Evolutionary conservation across 345 rosid species (phyloP).

Genomic region (Leavenworthia alabamica): DNA sequence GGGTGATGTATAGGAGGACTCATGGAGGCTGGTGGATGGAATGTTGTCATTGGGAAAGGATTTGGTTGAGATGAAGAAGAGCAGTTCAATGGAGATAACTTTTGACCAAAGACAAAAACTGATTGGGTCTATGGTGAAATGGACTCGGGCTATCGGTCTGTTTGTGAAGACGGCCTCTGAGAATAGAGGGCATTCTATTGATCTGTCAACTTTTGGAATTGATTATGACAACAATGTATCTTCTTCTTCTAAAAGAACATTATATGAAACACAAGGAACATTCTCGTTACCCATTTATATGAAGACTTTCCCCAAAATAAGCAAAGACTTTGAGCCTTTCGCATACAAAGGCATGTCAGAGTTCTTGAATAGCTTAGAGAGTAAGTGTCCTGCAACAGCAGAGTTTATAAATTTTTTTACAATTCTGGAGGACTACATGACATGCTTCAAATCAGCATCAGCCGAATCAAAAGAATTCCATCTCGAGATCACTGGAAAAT

Average conservation of each 20-base stretch:
- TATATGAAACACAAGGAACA: not conserved
- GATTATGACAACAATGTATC: not conserved
- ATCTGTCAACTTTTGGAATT: constrained; percentile 11
- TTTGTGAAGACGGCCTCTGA: constrained; percentile 8
- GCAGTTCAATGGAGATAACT: too few species aligned
- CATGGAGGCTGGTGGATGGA: constrained; percentile 1
- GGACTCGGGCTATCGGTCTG: not conserved
- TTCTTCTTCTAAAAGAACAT: not conserved
- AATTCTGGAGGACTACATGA: not conserved
- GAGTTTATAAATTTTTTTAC: not conserved
- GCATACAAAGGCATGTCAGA: too few species aligned
- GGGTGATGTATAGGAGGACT: too few species aligned
- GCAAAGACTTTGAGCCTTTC: not conserved
- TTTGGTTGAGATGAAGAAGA: constrained; percentile 8
- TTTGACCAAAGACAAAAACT: not conserved
- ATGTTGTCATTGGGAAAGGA: not conserved
- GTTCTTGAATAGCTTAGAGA: not conserved
- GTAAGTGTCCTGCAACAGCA: not conserved
- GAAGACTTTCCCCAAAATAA: not conserved
- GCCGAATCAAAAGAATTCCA: not conserved
- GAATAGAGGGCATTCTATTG: constrained; percentile 12
- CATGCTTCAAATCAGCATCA: not conserved
- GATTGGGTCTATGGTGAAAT: not conserved
- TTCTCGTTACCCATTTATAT: not conserved
- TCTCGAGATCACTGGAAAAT: not conserved